Percentiles rank a stretch among this genome's conserved stretches.
phyloP scores from a whole-genome alignment of 225 moss, liverwort and hornwort genomes.

The Straminergon stramineum region DNA sequence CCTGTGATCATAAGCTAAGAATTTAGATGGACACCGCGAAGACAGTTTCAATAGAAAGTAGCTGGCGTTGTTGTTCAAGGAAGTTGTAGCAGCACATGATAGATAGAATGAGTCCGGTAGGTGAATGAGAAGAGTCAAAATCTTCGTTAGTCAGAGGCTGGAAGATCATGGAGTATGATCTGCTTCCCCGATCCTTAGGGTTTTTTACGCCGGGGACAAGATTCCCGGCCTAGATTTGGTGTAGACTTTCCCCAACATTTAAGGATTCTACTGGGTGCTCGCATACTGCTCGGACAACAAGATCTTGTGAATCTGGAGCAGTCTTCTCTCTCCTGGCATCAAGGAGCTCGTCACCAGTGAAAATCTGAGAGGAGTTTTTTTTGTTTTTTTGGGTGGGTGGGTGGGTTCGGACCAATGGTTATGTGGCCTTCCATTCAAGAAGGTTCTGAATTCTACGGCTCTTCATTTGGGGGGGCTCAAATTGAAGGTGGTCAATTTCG shows the following conservation, averaged over 20 bases:
- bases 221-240: background rate
- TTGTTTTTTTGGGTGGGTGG: too few species aligned
- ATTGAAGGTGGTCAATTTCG: too few species aligned
- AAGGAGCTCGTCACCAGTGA: background rate
- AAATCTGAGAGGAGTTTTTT: background rate
- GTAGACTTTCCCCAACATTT: background rate
- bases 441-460: too few species aligned
- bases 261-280: background rate
- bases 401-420: too few species aligned
- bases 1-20: background rate
- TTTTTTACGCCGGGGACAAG: background rate
- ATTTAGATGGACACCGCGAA: background rate
- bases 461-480: too few species aligned
- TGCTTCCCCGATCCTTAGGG: background rate
- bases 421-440: too few species aligned
- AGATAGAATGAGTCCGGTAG: background rate
- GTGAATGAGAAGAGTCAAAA: background rate
- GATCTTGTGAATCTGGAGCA: background rate
- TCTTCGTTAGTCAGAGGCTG: background rate
- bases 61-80: background rate
- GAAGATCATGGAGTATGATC: background rate
- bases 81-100: background rate
- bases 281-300: background rate
- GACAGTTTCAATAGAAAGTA: background rate
- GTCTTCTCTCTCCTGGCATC: background rate